These are phyloP conservation scores for Penicillium bialowiezense DNA, from an alignment of 495 filamentous ascomycete species.

Conservation along the genomic window DNA sequence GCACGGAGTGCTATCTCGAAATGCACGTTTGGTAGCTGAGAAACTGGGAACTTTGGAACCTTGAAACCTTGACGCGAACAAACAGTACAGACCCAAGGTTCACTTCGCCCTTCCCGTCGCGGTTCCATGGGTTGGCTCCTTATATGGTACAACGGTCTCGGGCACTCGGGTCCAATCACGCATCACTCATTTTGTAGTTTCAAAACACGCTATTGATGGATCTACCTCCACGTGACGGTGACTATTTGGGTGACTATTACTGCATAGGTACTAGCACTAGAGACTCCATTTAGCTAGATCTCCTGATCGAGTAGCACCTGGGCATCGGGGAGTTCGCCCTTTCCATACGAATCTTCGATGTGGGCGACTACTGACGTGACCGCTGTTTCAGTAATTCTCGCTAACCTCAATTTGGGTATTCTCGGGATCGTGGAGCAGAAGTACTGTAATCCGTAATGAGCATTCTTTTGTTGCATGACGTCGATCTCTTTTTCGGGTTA, in stretches of 20 bases:
- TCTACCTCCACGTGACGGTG: conserved; percentile 3
- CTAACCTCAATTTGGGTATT: neutral
- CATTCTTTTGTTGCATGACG: neutral
- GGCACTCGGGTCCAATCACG: too few species aligned
- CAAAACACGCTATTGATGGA: neutral
- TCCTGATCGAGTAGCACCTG: neutral
- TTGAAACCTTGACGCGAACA: too few species aligned
- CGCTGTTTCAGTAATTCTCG: neutral
- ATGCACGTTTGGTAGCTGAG: too few species aligned
- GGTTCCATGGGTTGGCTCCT: neutral
- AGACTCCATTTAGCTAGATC: conserved; percentile 1
- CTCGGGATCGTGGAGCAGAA: neutral
- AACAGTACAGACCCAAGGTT: too few species aligned
- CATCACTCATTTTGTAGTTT: too few species aligned
- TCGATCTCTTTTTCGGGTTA: neutral
- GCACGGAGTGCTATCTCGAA: too few species aligned
- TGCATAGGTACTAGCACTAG: neutral
- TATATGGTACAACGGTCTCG: neutral
- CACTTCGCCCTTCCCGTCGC: neutral
- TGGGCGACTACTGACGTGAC: neutral
- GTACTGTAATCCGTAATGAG: neutral
- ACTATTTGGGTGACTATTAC: neutral
- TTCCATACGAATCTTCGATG: neutral
- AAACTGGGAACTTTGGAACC: too few species aligned
- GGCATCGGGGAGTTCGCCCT: too few species aligned